phyloP scores from a whole-genome alignment of 2,329 filamentous ascomycete species.

The Cytospora piceae region DNA sequence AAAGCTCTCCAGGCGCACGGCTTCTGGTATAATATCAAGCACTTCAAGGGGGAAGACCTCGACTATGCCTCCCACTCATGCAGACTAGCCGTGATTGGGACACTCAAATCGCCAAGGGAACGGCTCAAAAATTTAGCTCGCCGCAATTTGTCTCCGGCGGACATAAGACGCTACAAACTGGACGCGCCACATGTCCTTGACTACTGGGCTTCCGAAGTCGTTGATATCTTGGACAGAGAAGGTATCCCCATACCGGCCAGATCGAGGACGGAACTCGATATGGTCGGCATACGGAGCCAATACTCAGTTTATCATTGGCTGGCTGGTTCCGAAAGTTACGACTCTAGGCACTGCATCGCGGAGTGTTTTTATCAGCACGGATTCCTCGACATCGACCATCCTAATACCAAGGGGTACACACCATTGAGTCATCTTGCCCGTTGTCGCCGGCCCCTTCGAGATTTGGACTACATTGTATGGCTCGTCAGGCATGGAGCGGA shows the following conservation, averaged over 20 bases:
- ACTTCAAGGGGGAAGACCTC: background rate
- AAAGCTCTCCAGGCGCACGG: background rate
- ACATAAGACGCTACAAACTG: background rate
- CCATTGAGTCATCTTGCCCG: background rate
- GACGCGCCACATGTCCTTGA: background rate
- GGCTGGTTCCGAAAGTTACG: background rate
- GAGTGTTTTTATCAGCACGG: background rate
- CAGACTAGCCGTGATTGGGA: background rate
- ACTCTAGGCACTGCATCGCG: background rate
- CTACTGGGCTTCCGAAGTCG: background rate
- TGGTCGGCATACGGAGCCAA: background rate
- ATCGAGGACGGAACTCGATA: background rate
- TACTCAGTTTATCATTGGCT: background rate
- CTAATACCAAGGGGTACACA: background rate
- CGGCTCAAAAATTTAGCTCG: background rate
- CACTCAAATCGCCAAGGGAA: background rate
- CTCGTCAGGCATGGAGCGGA: background rate
- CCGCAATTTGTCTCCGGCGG: background rate
- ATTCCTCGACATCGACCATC: background rate
- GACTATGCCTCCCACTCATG: background rate
- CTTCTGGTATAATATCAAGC: too few relatives aligned
- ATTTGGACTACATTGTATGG: background rate
- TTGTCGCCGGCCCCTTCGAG: too few relatives aligned
- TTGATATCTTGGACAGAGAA: background rate
- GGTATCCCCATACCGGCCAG: background rate